A percentile compares a stretch with the other conserved stretches of the same genome.
Conservation (phyloP, 2,329 filamentous ascomycete genomes). For the Waltergamsia citrina region DNA sequence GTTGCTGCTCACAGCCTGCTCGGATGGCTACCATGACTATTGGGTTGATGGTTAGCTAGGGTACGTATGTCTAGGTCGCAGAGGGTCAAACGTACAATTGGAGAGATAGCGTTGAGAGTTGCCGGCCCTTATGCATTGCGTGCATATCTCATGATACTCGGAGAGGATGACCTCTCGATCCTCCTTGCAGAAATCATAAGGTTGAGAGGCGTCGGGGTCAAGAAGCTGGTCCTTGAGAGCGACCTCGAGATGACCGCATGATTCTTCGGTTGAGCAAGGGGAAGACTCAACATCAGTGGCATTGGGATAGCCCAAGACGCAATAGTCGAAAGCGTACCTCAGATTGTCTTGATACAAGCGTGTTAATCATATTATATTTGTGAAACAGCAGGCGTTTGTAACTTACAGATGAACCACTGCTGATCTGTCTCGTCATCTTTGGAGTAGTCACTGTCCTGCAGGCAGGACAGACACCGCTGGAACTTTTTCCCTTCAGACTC, state of each 20-base stretch:
- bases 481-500: conserved; percentile 32
- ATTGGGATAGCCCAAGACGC: conserved; percentile 42
- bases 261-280: conserved; percentile 40
- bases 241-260: conserved; percentile 34
- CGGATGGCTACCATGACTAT: conserved; percentile 40
- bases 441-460: conserved; percentile 39
- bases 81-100: conserved; percentile 33
- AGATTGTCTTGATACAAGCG: too few species aligned
- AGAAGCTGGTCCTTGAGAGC: conserved; percentile 30
- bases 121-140: conserved; percentile 33
- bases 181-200: conserved; percentile 36
- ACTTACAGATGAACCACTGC: conserved; percentile 47
- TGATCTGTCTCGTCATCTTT: conserved; percentile 41
- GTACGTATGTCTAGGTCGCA: not conserved
- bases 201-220: conserved; percentile 18
- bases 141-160: conserved; percentile 26
- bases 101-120: conserved; percentile 31
- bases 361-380: too few species aligned
- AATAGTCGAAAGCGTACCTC: conserved; percentile 41
- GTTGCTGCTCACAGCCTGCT: conserved; percentile 40
- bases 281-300: conserved; percentile 27
- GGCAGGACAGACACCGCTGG: conserved; percentile 38
- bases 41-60: not conserved
- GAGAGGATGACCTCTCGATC: conserved; percentile 24
- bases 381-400: not conserved